A percentile compares a stretch with the other conserved stretches of the same genome.
Evolutionary conservation across 2,329 filamentous ascomycete species (phyloP).

Genomic region (Colletotrichum sp.): DNA sequence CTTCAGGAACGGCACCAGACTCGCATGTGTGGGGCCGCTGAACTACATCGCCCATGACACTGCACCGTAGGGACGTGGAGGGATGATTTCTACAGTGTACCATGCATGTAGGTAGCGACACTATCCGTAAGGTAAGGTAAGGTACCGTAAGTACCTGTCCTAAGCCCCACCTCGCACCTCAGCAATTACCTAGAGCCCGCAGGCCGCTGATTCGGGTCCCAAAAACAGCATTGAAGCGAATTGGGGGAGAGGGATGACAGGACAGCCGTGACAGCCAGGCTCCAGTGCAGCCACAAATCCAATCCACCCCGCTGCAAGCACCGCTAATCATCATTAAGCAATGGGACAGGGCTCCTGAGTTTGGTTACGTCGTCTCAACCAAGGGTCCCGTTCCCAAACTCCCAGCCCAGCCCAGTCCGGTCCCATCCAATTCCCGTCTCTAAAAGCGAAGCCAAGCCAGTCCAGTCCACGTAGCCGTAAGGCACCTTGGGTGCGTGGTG

Average conservation of each 20-base stretch:
- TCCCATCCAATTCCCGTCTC: not conserved
- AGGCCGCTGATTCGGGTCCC: not conserved
- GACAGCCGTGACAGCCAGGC: not conserved
- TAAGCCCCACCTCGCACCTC: not conserved
- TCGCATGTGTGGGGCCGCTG: not conserved
- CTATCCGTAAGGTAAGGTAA: not conserved
- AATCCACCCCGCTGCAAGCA: not conserved
- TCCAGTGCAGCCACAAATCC: not conserved
- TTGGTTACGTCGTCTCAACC: conserved; percentile 8
- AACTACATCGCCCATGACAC: not conserved
- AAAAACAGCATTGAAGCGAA: conserved; percentile 4
- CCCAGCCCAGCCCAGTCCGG: not conserved
- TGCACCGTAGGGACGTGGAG: not conserved
- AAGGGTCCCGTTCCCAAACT: not conserved
- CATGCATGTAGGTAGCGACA: not conserved
- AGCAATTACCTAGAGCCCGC: not conserved
- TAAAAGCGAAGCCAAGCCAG: not conserved
- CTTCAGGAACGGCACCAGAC: not conserved
- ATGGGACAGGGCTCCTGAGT: not conserved
- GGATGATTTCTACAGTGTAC: not conserved
- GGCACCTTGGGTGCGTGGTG: not conserved
- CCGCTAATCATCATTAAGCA: conserved; percentile 12
- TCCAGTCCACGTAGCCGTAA: not conserved
- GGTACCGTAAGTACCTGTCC: not conserved
- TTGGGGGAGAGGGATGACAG: not conserved